Evolutionary conservation across 306 rosid species (phyloP).

Genomic region (Adenanthera pavonina): DNA sequence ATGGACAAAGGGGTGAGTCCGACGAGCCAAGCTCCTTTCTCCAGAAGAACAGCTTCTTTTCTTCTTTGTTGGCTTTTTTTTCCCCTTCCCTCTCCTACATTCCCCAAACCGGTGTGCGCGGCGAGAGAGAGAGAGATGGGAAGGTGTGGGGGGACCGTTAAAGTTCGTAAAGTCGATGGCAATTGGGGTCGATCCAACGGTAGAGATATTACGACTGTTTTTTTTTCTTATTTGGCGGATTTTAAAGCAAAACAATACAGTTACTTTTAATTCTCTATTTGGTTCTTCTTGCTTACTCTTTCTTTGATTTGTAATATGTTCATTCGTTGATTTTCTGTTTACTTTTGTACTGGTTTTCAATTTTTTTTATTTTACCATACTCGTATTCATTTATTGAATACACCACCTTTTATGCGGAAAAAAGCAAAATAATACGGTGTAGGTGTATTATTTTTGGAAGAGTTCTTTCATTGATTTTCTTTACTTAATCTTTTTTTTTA

Average conservation of each 20-base stretch:
- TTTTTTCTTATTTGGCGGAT: neutral
- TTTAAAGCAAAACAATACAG: neutral
- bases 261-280: neutral
- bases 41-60: conserved; percentile 48
- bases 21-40: conserved; percentile 44
- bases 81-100: conserved; percentile 28
- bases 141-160: conserved; percentile 37
- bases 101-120: conserved; percentile 30
- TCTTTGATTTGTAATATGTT: too few species aligned
- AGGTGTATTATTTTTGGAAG: too few species aligned
- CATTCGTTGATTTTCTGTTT: too few species aligned
- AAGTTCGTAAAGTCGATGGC: conserved; percentile 1
- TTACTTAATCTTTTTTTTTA: too few species aligned
- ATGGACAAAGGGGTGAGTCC: conserved; percentile 25
- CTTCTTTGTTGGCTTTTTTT: conserved; percentile 42
- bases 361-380: too few species aligned
- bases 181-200: conserved; percentile 49
- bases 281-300: too few species aligned
- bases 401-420: too few species aligned
- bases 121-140: conserved; percentile 29
- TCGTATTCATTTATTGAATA: too few species aligned
- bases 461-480: too few species aligned
- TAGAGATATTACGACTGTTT: neutral
- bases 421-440: too few species aligned
- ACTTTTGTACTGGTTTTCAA: too few species aligned